Conservation (phyloP, 306 rosid species). For the Calophaca sinica region DNA sequence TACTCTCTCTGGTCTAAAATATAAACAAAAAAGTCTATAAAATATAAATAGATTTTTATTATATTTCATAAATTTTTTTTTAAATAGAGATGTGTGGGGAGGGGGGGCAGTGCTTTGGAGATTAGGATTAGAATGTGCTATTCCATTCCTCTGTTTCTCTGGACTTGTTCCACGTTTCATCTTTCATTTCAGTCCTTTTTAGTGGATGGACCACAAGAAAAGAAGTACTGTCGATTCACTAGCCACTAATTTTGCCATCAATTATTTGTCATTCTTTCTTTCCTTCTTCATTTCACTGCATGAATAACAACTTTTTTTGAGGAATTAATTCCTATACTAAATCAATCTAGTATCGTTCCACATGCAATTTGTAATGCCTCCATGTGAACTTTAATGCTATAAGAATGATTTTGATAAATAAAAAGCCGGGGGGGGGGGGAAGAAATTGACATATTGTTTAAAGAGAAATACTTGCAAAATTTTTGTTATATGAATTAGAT, state of each 20-base stretch:
- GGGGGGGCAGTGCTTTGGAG: conserved; percentile 5
- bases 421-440: too few relatives aligned
- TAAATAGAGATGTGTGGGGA: too few relatives aligned
- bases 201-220: conserved; percentile 41
- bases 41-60: too few relatives aligned
- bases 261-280: background rate
- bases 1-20: too few relatives aligned
- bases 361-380: background rate
- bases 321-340: conserved; percentile 32
- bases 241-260: background rate
- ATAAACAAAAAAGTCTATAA: too few relatives aligned
- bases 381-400: background rate
- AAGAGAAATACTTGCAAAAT: too few relatives aligned
- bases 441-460: too few relatives aligned
- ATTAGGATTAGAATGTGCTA: conserved; percentile 21
- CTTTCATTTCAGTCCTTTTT: background rate
- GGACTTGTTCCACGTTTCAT: background rate
- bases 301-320: background rate
- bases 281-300: background rate
- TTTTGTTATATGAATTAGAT: too few relatives aligned
- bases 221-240: background rate
- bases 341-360: background rate
- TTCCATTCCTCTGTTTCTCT: background rate
- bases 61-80: too few relatives aligned
- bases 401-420: too few relatives aligned